Percentiles rank a stretch among this genome's conserved stretches.
phyloP scores from a whole-genome alignment of 345 rosid genomes.

The Erucastrum elatum region DNA sequence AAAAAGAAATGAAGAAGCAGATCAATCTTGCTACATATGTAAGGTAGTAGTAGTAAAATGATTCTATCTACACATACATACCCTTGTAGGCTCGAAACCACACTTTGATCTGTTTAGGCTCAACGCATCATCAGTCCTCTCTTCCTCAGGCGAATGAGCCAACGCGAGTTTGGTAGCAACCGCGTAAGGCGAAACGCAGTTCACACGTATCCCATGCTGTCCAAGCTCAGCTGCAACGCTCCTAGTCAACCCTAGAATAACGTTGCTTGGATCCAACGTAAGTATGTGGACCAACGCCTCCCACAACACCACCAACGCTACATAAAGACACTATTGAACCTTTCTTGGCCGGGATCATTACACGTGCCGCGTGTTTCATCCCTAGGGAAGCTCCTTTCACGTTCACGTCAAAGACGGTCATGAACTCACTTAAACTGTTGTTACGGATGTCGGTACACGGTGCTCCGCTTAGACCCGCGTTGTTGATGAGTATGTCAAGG shows the following conservation, averaged over 20 bases:
- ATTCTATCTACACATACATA: slow-evolving; percentile 39
- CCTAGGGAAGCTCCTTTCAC: slow-evolving; percentile 82
- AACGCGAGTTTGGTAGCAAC: slow-evolving; percentile 62
- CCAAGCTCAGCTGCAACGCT: slow-evolving; percentile 94
- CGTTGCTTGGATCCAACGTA: slow-evolving; percentile 85
- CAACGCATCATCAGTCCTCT: slow-evolving; percentile 51
- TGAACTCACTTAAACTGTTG: slow-evolving; percentile 34
- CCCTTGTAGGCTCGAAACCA: slow-evolving; percentile 98
- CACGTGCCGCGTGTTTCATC: slow-evolving; percentile 89
- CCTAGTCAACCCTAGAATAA: slow-evolving; percentile 68
- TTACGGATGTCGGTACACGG: slow-evolving; percentile 55
- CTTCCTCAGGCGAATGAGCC: slow-evolving; percentile 76
- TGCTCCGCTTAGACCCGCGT: slow-evolving; percentile 67
- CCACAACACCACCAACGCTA: slow-evolving; percentile 30
- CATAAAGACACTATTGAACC: slow-evolving; percentile 62
- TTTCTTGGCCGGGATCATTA: slow-evolving; percentile 66
- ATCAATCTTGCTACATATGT: neutral
- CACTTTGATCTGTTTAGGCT: neutral
- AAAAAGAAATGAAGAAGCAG: neutral
- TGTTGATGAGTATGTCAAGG: slow-evolving; percentile 80
- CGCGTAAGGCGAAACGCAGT: slow-evolving; percentile 91
- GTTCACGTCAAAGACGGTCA: slow-evolving; percentile 68
- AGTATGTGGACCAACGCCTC: slow-evolving; percentile 82
- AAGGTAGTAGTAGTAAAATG: neutral
- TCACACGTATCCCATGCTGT: slow-evolving; percentile 82